Base-by-base conservation (phyloP, 2,329 filamentous ascomycete genomes). In the Fusarium sp. region DNA sequence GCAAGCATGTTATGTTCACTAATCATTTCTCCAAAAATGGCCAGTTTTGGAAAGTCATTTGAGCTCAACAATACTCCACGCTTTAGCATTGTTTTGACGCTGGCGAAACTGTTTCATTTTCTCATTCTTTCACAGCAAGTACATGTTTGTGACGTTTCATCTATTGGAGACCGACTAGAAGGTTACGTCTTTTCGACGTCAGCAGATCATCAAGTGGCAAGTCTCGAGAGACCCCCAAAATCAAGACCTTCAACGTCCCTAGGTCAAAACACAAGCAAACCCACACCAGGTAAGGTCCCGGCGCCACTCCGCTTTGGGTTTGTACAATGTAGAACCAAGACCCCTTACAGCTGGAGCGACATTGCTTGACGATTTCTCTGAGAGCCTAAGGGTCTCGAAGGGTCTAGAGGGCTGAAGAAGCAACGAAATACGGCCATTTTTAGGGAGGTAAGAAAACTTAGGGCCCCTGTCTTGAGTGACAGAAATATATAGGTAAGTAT, bases 151-250 rank as follows among this genome's bases (percentile, higher is more conserved):
- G 31, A 27, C 27, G 10, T 35, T 52, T 21, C 7, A 21, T n/a
- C 25, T 27, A 25, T 29, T 48, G 27, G 44, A 49, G 25, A 48
- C 31, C 29, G 25, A 29, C 41, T 23, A 10, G 21, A 49, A 27
- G 14, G 59, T 72, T 60, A 73, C 70, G 70, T 72, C 59, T 56
- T 48, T 38, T 71, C 45, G 29, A 73, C 70, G 70, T 73, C 70
- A 73, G 46, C 70, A 71, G 61, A 60, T 33, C 60, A 38, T 33
- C 23, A 25, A 44, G 25, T 58, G 38, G 45, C 54, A 63, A 44
- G 27, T n/a, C 59, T 58, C 25, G 29, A 70, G 41, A 29, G 70
- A 70, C 60, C 61, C 29, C 61, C 56, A 54, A 54, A 54, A 54
- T 27, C 33, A 57, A 48, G 29, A 46, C 39, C 39, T 19, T 29